Percentiles rank a stretch among this genome's conserved stretches.
phyloP scores from a whole-genome alignment of 768 basidiomycete genomes.

The Phaffia australis region DNA sequence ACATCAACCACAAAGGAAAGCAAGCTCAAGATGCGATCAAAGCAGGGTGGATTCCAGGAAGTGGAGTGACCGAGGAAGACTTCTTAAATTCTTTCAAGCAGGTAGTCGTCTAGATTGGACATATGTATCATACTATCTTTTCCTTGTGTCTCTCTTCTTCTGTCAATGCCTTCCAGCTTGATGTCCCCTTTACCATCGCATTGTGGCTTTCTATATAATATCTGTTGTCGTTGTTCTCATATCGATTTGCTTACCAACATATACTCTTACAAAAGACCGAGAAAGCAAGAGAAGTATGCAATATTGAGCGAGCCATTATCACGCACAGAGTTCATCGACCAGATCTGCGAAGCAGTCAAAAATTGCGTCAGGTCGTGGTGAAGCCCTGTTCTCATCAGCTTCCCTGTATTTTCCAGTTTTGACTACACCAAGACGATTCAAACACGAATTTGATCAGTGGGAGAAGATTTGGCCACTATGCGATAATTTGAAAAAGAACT shows the following conservation, averaged over 20 bases:
- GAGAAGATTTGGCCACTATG: background rate
- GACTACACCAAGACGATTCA: slow-evolving; percentile 39
- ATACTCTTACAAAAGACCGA: too few species aligned
- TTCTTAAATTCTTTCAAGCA: slow-evolving; percentile 6
- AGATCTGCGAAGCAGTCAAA: slow-evolving; percentile 49
- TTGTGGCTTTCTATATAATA: too few species aligned
- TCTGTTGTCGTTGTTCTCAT: too few species aligned
- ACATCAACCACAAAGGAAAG: too few species aligned
- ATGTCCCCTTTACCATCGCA: too few species aligned
- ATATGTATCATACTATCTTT: too few species aligned
- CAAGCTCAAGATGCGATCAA: slow-evolving; percentile 16
- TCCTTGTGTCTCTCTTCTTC: too few species aligned
- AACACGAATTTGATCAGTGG: slow-evolving; percentile 4
- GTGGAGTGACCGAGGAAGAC: slow-evolving; percentile 19
- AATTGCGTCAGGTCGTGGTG: slow-evolving; percentile 44
- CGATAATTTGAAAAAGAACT: background rate
- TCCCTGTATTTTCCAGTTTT: slow-evolving; percentile 58
- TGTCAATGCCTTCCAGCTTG: too few species aligned
- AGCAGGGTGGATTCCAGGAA: slow-evolving; percentile 20
- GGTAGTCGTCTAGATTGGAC: background rate
- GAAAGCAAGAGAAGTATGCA: too few species aligned
- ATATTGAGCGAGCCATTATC: too few species aligned
- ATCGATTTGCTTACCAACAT: too few species aligned
- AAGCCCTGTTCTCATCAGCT: slow-evolving; percentile 47
- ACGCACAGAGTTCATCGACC: slow-evolving; percentile 42